Evolutionary conservation across 2,329 filamentous ascomycete species (phyloP), one percentile per base, ranked within the genome.

Genomic region (Capronia coronata): DNA sequence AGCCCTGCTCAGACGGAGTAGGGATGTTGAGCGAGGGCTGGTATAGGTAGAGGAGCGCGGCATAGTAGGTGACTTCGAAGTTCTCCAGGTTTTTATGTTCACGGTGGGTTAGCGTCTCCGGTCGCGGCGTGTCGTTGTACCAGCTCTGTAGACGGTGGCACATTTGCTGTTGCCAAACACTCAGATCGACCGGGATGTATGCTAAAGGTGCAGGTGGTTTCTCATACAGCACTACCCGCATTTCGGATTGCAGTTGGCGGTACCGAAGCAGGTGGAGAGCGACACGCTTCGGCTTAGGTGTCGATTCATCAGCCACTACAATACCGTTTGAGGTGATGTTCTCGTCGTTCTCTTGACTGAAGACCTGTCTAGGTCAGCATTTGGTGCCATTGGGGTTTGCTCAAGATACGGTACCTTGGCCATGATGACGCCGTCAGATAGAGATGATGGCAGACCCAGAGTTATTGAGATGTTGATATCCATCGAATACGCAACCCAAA

Each of bases 401-500:
- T n/a, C n/a, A n/a, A n/a, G n/a, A n/a, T n/a, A n/a, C 25, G 5
- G 25, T 39, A 52, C 49, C 45, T 52, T 43, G 1, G 49, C 23
- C 2, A 38, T 46, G 29, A 52, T 52, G n/a, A 40, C 50, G 4
- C 50, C 50, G 45, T 52, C 50, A 13, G 50, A 35, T 13, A 52
- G 34, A 32, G 40, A 49, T 2, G 41, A 32, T 25, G 50, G 50
- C 32, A 45, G 16, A 9, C 32, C 21, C n/a, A 48, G 32, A 2
- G 50, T 29, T 13, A 48, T 48, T 4, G 40, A 45, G 14, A 52
- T 49, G 25, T 49, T 52, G 10, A 46, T 43, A 38, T 52, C 50
- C 50, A 52, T 48, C 2, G 50, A 30, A 37, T 52, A 52, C 2
- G 46, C 50, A 13, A 49, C 46, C 50, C 50, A 52, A 18, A 52